Evolutionary conservation across 1,284 basidiomycete species (phyloP), one percentile per base, ranked within the genome.

Genomic region (Megacollybia platyphylla): DNA sequence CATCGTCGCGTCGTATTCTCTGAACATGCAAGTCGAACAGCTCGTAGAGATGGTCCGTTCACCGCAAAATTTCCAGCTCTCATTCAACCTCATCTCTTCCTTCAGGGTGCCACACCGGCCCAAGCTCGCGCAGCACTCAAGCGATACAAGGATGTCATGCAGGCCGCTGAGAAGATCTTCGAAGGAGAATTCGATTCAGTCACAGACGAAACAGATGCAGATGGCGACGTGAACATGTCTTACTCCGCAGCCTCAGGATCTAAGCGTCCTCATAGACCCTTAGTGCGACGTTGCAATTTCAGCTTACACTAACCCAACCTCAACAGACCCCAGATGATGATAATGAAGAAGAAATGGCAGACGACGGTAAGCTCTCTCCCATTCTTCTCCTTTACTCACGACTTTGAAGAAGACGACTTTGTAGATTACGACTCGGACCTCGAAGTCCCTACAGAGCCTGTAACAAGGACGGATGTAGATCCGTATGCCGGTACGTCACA

Each of bases 81-180:
- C 28, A 40, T 26, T 34, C 26, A 29, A 43, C 51, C 17, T 51
- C 45, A 43, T 49, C 43, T 45, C 24, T 42, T 36, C 18, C 37
- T 46, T 18, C 45, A 89, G 87, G 88, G 89, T 50, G 87, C 87
- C 31, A 86, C 79, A 1, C 57, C 62, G 8, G 73, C 76, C 15
- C 81, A 88, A 61, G 89, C 89, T 32, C 71, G 71, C 49, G 86
- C 82, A 36, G 88, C 88, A 9, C 61, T 92, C 53, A 71, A 68
- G 46, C 76, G 79, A 52, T 73, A 83, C 53, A 86, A 78, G 53
- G 88, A 92, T 66, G 83, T 88, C 27, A 87, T 87, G 84, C 70
- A 83, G 53, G 89, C 90, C n/a, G 88, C 89, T 2, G 88, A 87
- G 57, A 76, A 68, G 42, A 81, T 89, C 47, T 83, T 86, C 52